Evolutionary conservation across 306 rosid genomes (phyloP), one percentile per base, ranked within the genome.

Genomic region (Cyclanthera cordifolia): DNA sequence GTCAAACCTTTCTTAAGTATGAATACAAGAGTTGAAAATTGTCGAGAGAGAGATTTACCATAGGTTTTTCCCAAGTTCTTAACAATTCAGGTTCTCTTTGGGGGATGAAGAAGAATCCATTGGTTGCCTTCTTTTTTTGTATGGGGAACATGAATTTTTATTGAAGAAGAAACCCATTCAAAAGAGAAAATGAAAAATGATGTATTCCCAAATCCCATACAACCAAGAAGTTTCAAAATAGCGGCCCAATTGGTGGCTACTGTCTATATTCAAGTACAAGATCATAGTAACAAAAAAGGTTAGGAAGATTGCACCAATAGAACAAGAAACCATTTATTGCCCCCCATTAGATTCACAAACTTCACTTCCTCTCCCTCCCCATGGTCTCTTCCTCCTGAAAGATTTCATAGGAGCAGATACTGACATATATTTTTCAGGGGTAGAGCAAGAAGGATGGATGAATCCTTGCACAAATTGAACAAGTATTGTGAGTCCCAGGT

Each of bases 371-470:
- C 67, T 17, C 9, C 21, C 2, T 16, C 5, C 7, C 10, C 16
- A 28, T 28, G 45, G 65, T 15, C 45, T 28, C 8, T 17, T 59
- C 68, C 50, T 61, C 14, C 27, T 5, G 19, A 20, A 37, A 39
- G n/a, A 17, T 61, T 20, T 61, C 68, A 39, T 61, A 17, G n/a
- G 50, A 11, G 39, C 32, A 46, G 67, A 32, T 61, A 43, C 17
- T 20, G 32, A 43, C 20, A 21, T 46, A 46, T 47, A 46, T 78
- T 77, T 53, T 23, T 52, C 88, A 91, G 95, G 80, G 65, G 68
- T 64, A 82, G 90, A 75, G 75, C 73, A 65, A 85, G 80, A 75
- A 81, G 47, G 82, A 76, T 88, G 79, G 97, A 80, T 73, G 95
- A 89, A 47, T 87, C 86, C 46, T 56, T 80, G 73, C 70, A 82